Evolutionary conservation across 2,329 filamentous ascomycete genomes (phyloP), one percentile per base, ranked within the genome.

Genomic region (Sphaerulina musiva): DNA sequence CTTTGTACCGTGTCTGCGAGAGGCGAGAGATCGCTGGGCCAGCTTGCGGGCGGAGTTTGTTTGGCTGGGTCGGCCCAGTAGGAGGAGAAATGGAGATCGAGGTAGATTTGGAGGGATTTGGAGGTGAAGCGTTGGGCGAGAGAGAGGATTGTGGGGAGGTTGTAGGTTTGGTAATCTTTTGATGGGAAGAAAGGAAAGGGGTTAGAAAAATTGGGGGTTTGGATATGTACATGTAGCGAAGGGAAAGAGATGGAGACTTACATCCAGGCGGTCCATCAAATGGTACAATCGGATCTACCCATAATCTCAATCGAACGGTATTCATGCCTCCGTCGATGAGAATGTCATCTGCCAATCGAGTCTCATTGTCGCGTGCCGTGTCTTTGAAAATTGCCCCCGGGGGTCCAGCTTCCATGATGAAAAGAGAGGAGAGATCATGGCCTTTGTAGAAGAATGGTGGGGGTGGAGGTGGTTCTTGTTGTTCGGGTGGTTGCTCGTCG

Each of bases 41-140:
- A 73, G 5, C 64, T 67, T 12, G 60, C 63, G 0, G 70, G 70
- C 17, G 62, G 60, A 17, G 55, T 58, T 56, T 73, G 68, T 46
- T 71, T 65, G 31, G 63, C 56, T 4, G 70, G 71, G 52, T 73
- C 71, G 12, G 71, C 70, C 70, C 70, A 72, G 60, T 64, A 65
- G 51, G 66, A 62, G 20, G 48, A 56, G 53, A 66, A 62, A 41
- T 64, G 61, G 54, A 64, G 70, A 58, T 72, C 70, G 31, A 72
- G 65, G 31, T 71, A 71, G 60, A 72, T 68, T 23, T 66, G 65
- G 56, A 68, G 69, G 9, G 68, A 69, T 55, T 70, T 68, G 17
- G 61, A 56, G n/a, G 64, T 57, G 56, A 72, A 69, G 11, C 69
- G 62, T 46, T 67, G 64, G 8, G 70, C 70, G 10, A 70, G 62